phyloP scores from a whole-genome alignment of 106 monocot species.

The Dioscorea zingiberensis region DNA sequence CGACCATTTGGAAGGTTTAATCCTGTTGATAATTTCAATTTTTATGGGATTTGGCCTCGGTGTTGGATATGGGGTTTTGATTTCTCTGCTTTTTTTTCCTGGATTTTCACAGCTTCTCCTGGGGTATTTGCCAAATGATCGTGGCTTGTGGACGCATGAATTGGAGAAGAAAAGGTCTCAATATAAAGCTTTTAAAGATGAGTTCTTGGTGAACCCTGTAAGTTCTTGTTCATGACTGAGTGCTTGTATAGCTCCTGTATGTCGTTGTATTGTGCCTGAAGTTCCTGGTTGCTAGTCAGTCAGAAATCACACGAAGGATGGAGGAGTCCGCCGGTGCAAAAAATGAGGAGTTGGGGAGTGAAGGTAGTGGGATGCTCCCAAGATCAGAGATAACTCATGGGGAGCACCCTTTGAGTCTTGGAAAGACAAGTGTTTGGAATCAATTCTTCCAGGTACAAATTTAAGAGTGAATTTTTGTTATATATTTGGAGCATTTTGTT shows the following conservation, averaged over 20 bases:
- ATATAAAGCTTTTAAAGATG: constrained; percentile 73
- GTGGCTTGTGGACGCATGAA: constrained; percentile 52
- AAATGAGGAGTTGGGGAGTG: constrained; percentile 31
- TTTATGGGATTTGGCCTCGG: not conserved
- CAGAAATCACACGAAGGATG: constrained; percentile 86
- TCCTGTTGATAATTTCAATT: not conserved
- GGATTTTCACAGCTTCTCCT: constrained; percentile 65
- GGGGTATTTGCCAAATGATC: constrained; percentile 69
- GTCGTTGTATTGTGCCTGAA: constrained; percentile 16
- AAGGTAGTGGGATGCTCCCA: constrained; percentile 44
- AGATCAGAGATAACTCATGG: constrained; percentile 67
- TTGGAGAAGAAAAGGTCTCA: constrained; percentile 65
- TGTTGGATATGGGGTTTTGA: not conserved
- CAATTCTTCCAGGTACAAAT: constrained; percentile 81
- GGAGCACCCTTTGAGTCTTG: constrained; percentile 91
- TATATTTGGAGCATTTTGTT: not conserved
- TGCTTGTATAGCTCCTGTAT: too few relatives aligned
- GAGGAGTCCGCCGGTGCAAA: constrained; percentile 45
- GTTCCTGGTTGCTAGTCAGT: constrained; percentile 69
- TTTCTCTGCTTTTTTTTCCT: constrained; percentile 1
- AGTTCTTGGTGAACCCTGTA: constrained; percentile 80
- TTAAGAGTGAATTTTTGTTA: not conserved
- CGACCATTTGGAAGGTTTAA: constrained; percentile 85
- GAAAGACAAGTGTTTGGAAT: constrained; percentile 86
- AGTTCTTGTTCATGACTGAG: constrained; percentile 11